Evolutionary conservation across 768 basidiomycete genomes (phyloP), one percentile per base, ranked within the genome.

Genomic region (Tephrocybe sp.): DNA sequence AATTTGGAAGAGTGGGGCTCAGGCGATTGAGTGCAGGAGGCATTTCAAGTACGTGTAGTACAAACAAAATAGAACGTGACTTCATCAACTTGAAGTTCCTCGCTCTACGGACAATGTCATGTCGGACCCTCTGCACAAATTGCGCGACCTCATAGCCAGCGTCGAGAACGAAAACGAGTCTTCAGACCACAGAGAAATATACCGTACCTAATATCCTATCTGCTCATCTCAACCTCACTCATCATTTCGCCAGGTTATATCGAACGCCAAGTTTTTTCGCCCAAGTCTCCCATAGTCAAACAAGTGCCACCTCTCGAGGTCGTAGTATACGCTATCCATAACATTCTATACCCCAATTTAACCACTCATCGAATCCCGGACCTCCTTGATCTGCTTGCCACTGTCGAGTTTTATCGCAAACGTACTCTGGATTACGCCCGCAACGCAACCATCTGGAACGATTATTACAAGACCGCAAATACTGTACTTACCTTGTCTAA

Each of bases 381-480:
- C 18, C 59, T 76, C 16, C 60, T 75, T 26, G 62, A 63, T 38
- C 61, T 72, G 9, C 54, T 73, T 24, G 63, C 70, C 11, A 69
- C 64, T 42, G 63, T 69, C 25, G 73, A 75, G 51, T 69, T 66
- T 51, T 68, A 69, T 55, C 66, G 72, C 25, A 56, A 62, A 3
- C 52, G 57, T 9, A 62, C 61, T 12, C 47, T 62, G 24, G 57
- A 60, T 15, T 59, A 64, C 35, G 68, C 65, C 9, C 47, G 57
- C 4, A 35, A 51, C 3, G 66, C 67, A 6, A 49, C 69, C 9
- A 55, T 54, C 24, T 68, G 58, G 60, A 57, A 71, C 25, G 54
- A 52, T 0, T 66, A 61, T 44, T 64, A 67, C 57, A 64, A 60
- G 19, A 41, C 28, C 25, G 46, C 58, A 26, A 34, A 32, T n/a